Conservation (phyloP, 208 protist genomes). For the Trichomonas tenax region DNA sequence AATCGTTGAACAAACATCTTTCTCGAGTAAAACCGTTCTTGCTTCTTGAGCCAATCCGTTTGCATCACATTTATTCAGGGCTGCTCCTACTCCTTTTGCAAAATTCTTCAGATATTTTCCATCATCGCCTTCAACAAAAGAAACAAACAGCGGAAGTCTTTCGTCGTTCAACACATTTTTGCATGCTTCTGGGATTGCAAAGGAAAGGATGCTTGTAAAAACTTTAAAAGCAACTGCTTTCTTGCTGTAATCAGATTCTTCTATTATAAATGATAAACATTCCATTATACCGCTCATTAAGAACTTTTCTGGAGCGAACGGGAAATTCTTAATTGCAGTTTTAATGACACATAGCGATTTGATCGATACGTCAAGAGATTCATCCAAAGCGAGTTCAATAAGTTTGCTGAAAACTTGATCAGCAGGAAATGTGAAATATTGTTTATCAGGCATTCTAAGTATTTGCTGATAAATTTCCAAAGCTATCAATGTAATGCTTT, state of each 20-base stretch:
- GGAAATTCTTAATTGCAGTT: not conserved
- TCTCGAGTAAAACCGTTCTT: too few species aligned
- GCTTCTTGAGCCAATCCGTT: too few species aligned
- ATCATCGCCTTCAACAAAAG: too few species aligned
- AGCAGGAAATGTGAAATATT: not conserved
- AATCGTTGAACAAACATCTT: too few species aligned
- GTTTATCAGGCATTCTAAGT: not conserved
- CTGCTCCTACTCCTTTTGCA: too few species aligned
- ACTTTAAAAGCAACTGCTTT: not conserved
- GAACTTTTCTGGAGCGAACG: not conserved
- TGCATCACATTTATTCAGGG: too few species aligned
- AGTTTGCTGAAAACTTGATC: not conserved
- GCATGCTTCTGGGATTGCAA: not conserved
- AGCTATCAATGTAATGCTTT: not conserved
- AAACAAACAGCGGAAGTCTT: not conserved
- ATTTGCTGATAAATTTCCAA: not conserved
- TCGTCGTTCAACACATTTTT: not conserved
- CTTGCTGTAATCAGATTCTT: not conserved
- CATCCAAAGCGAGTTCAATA: not conserved
- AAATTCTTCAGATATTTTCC: too few species aligned
- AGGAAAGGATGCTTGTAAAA: not conserved
- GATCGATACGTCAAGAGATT: not conserved
- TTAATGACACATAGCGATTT: not conserved
- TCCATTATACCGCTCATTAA: not conserved
- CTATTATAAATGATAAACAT: not conserved